Base-by-base conservation (phyloP, 2,329 filamentous ascomycete genomes). In the Penicillium sp. region DNA sequence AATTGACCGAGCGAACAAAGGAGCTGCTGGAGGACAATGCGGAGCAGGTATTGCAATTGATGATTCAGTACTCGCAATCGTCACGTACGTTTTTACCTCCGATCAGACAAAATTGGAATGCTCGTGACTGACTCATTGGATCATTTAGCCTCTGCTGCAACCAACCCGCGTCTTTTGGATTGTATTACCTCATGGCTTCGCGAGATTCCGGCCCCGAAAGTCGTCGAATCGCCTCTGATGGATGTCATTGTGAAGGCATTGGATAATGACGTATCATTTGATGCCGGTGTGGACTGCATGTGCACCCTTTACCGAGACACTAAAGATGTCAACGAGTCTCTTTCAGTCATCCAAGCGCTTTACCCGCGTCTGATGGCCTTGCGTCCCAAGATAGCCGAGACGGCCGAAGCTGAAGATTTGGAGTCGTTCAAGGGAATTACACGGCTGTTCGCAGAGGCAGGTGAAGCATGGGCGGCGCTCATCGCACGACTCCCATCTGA, bases 121-220 rank as follows among this genome's bases (percentile, higher is more conserved):
- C 57, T 36, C 25, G 20, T 38, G 42, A 41, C 38, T 54, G 37
- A 60, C 54, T 42, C 55, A 14, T 42, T 50, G 6, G 6, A 6
- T 27, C 11, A 27, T 16, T 7, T 55, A 88, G 87, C 76, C 34
- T 71, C 79, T 32, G 88, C 90, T 15, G 77, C 87, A 6, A 83
- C 82, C 46, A 95, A 95, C 57, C 89, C 90, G 2, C 84, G 89
- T 56, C 75, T 98, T 32, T 80, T 96, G 62, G 87, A 95, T 56
- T 96, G 92, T 62, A 88, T 96, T 53, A 93, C 88, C 20, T 95
- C 92, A 2, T 98, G 92, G 92, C 76, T 96, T 51, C 80, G 88
- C 52, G 92, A 98, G 67, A 86, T 98, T 5, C 86, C 90, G 0
- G 77, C 94, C 32, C 75, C 75, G 47, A 82, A 85, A 45, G 80